Evolutionary conservation across 192 early-diverging fungal genomes (phyloP), one percentile per base, ranked within the genome.

Genomic region (Podila epicladia): DNA sequence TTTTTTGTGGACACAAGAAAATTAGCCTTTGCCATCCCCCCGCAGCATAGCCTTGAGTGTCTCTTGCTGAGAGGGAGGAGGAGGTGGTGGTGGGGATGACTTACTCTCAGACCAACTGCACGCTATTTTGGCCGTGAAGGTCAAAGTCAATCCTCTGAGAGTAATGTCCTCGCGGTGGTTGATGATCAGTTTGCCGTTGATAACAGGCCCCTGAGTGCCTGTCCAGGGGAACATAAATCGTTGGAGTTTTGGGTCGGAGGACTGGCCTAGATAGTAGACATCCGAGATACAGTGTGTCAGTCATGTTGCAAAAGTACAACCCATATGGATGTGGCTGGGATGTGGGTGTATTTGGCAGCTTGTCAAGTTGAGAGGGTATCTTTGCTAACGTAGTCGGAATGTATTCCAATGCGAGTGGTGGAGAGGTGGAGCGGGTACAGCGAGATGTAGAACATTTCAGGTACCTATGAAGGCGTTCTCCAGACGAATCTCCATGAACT

Each of bases 161-260:
- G 76, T 72, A n/a, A 79, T 13, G 41, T 79, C 76, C 51, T 79
- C 76, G 20, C 58, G 53, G 50, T 72, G 58, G 24, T 65, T 68
- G 53, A 79, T n/a, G 20, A 79, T 64, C 41, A 79, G 76, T 31
- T 79, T 79, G 64, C 76, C 76, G n/a, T 66, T 72, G 55, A 79
- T 72, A 38, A 79, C 55, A 0, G 76, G 76, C 9, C 76, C 76
- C 33, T 79, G 76, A 2, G 76, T 79, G 0, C 70, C 76, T 29
- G 76, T 79, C 76, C 76, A 79, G 4, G 76, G 76, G 45, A 62
- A 79, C 70, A 79, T 72, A 33, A 79, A 32, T 22, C 76, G 48
- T 41, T 72, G 64, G 19, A 59, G 29, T 35, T 72, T 79, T 4
- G 74, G 67, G 66, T 69, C 70, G 5, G 29, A 50, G 60, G 20